These are phyloP conservation scores for Amphichorda felina DNA, from an alignment of 2,329 filamentous ascomycete genomes.

Conservation along the genomic window DNA sequence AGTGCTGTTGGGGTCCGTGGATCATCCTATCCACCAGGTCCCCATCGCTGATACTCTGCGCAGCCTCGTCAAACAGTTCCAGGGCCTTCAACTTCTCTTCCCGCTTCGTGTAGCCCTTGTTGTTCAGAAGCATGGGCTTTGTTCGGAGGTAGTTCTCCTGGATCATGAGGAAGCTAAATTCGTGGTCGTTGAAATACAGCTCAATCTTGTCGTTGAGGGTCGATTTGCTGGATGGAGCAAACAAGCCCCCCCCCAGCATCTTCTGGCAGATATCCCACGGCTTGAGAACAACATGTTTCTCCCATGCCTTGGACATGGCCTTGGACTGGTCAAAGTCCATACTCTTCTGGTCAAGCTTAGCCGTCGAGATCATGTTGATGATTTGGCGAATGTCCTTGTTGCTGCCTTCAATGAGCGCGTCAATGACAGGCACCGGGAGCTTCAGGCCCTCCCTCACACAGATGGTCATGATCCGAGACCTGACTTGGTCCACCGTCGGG, in stretches of 20 bases:
- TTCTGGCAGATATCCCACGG: slow-evolving; percentile 97
- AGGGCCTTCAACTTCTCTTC: slow-evolving; percentile 72
- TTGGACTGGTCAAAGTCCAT: slow-evolving; percentile 83
- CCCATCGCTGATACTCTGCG: slow-evolving; percentile 93
- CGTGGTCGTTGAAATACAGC: slow-evolving; percentile 98
- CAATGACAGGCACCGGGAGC: slow-evolving; percentile 70
- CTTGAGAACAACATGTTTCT: slow-evolving; percentile 93
- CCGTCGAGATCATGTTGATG: slow-evolving; percentile 95
- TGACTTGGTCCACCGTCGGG: slow-evolving; percentile 82
- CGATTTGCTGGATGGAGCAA: slow-evolving; percentile 68
- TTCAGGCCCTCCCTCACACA: slow-evolving; percentile 86
- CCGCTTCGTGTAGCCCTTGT: slow-evolving; percentile 42
- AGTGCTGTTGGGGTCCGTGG: slow-evolving; percentile 94
- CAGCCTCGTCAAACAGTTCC: slow-evolving; percentile 76
- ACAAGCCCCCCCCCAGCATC: slow-evolving; percentile 79
- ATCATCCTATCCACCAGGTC: slow-evolving; percentile 97
- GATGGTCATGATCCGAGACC: slow-evolving; percentile 88
- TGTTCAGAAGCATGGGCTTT: slow-evolving; percentile 54
- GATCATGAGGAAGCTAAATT: slow-evolving; percentile 94
- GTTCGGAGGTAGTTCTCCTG: slow-evolving; percentile 95
- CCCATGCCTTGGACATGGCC: slow-evolving; percentile 93
- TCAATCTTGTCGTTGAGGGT: slow-evolving; percentile 97
- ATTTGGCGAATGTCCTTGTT: slow-evolving; percentile 95
- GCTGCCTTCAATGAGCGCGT: slow-evolving; percentile 89
- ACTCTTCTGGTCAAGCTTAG: slow-evolving; percentile 71